These are phyloP conservation scores for Suillus bovinus DNA, from an alignment of 768 basidiomycete genomes.

Conservation along the genomic window DNA sequence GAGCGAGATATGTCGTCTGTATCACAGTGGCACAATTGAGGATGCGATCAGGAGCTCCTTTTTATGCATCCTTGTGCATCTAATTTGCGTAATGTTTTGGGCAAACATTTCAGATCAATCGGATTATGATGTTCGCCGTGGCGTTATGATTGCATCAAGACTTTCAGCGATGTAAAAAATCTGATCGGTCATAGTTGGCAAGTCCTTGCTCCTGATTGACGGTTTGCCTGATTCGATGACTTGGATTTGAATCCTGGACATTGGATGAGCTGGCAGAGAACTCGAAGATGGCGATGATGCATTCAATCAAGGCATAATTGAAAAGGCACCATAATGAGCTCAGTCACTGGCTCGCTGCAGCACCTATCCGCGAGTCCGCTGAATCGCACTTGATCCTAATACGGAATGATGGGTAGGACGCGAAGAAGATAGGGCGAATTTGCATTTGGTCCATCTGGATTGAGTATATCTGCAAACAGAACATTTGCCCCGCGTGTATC, in stretches of 20 bases:
- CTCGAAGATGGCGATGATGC: slow-evolving; percentile 7
- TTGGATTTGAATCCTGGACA: slow-evolving; percentile 9
- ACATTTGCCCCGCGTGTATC: neutral
- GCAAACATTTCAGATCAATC: slow-evolving; percentile 6
- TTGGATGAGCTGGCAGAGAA: slow-evolving; percentile 8
- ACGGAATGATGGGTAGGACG: neutral
- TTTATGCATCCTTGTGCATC: slow-evolving; percentile 5
- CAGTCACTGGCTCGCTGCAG: slow-evolving; percentile 2
- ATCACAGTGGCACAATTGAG: slow-evolving; percentile 1
- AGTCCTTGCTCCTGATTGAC: slow-evolving; percentile 2
- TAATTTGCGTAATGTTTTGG: slow-evolving; percentile 2
- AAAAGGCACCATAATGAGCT: neutral
- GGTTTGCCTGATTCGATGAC: slow-evolving; percentile 6
- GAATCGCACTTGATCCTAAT: slow-evolving; percentile 1
- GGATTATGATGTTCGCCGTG: slow-evolving; percentile 4
- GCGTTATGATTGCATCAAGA: slow-evolving; percentile 7
- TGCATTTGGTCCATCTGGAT: neutral
- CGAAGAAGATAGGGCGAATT: slow-evolving; percentile 1
- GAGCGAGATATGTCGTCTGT: neutral
- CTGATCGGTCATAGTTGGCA: slow-evolving; percentile 7
- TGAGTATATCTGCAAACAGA: neutral
- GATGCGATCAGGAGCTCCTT: neutral
- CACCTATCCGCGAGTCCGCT: neutral
- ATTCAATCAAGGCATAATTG: neutral
- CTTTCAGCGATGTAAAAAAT: slow-evolving; percentile 7